Conservation (phyloP, 371 early-diverging fungal genomes). For the Lichtheimia corymbifera region DNA sequence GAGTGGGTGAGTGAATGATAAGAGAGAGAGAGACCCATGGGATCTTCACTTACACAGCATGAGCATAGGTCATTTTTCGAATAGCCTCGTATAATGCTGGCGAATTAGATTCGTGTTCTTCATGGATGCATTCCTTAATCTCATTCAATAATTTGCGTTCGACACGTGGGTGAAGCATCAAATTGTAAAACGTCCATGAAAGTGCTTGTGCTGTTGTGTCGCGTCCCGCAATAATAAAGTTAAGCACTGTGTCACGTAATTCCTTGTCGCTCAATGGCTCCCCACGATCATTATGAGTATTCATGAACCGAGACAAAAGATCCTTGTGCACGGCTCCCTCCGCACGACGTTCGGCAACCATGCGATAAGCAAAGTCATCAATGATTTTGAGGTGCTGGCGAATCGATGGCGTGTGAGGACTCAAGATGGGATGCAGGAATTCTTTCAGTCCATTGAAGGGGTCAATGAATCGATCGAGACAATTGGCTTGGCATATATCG, state of each 20-base stretch:
- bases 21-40: no score
- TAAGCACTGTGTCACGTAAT: constrained; percentile 61
- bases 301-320: constrained; percentile 64
- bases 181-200: constrained; percentile 66
- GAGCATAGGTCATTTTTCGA: constrained; percentile 55
- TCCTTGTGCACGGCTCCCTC: constrained; percentile 42
- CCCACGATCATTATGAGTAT: constrained; percentile 53
- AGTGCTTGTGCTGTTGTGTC: constrained; percentile 76
- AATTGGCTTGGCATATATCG: constrained; percentile 46
- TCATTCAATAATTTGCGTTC: constrained; percentile 60
- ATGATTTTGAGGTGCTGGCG: constrained; percentile 38
- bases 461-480: constrained; percentile 40
- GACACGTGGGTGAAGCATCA: constrained; percentile 50
- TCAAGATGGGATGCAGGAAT: constrained; percentile 16
- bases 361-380: constrained; percentile 46
- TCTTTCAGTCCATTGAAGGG: constrained; percentile 36
- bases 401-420: constrained; percentile 25
- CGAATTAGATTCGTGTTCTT: constrained; percentile 36
- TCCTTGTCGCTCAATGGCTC: constrained; percentile 48
- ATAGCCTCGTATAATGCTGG: constrained; percentile 43
- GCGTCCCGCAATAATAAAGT: constrained; percentile 68
- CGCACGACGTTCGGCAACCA: constrained; percentile 43
- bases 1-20: no score
- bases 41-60: constrained; percentile 51
- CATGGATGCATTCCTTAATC: constrained; percentile 37